These are phyloP conservation scores for Alopecurus myosuroides DNA, from an alignment of 176 grass and related monocot genomes.

Conservation along the genomic window DNA sequence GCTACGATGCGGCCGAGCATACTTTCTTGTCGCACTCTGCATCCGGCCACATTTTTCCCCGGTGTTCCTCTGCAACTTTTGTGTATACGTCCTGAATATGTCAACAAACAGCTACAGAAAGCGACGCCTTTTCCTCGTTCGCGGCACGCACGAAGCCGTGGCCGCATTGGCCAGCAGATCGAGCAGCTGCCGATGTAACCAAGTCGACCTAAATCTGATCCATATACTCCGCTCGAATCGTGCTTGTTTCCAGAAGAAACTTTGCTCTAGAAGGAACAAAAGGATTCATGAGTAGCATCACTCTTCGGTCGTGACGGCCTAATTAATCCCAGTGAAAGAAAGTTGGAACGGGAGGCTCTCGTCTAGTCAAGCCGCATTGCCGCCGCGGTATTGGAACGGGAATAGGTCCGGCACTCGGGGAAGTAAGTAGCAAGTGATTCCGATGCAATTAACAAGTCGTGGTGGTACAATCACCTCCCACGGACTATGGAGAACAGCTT, in stretches of 20 bases:
- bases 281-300: background rate
- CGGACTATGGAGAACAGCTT: background rate
- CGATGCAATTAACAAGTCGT: slow-evolving; percentile 8
- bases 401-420: background rate
- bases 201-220: background rate
- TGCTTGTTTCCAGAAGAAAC: background rate
- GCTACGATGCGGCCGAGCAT: background rate
- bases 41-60: background rate
- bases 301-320: slow-evolving; percentile 2
- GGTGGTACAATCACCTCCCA: slow-evolving; percentile 22
- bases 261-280: background rate
- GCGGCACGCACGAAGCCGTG: slow-evolving; percentile 12
- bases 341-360: background rate
- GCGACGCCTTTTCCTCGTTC: slow-evolving; percentile 16
- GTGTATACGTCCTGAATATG: background rate
- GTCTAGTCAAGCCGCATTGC: slow-evolving; percentile 27
- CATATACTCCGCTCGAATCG: background rate
- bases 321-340: background rate
- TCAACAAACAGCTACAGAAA: slow-evolving; percentile 11
- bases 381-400: background rate
- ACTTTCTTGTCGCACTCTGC: background rate
- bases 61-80: background rate
- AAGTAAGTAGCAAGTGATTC: slow-evolving; percentile 17
- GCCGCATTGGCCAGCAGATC: slow-evolving; percentile 19
- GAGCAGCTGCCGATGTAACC: background rate